Conservation (phyloP, 441 rosid genomes). For the Rhodomyrtus psidioides region DNA sequence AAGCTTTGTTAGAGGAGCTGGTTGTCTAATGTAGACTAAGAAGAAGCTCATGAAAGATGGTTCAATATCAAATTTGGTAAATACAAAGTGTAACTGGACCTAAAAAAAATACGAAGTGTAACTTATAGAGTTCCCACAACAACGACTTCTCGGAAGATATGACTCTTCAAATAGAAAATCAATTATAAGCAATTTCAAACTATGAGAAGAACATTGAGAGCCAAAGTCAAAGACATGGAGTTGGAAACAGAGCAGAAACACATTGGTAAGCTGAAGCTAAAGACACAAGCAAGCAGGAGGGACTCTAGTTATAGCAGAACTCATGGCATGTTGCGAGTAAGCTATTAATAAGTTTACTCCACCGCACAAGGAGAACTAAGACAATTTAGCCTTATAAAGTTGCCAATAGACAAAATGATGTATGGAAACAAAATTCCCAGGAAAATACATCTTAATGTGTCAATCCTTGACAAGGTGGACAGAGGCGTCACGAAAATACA, state of each 20-base stretch:
- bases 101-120: not conserved
- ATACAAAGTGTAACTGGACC: not conserved
- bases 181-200: not conserved
- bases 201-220: not conserved
- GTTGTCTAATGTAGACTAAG: not conserved
- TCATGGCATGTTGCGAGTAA: not conserved
- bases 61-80: not conserved
- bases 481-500: not conserved
- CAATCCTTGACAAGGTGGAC: not conserved
- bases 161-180: not conserved
- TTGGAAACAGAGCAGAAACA: not conserved
- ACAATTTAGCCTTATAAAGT: not conserved
- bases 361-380: not conserved
- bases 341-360: not conserved
- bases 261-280: not conserved
- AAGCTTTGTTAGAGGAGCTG: not conserved
- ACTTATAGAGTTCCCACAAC: not conserved
- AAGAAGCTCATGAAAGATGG: not conserved
- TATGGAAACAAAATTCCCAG: not conserved
- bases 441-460: not conserved
- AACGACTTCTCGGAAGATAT: not conserved
- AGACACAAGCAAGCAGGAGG: not conserved
- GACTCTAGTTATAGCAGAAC: not conserved
- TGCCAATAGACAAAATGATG: not conserved
- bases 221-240: not conserved